A percentile compares a stretch with the other conserved stretches of the same genome.
Conservation (phyloP, 345 rosid species). For the Brassica incana region DNA sequence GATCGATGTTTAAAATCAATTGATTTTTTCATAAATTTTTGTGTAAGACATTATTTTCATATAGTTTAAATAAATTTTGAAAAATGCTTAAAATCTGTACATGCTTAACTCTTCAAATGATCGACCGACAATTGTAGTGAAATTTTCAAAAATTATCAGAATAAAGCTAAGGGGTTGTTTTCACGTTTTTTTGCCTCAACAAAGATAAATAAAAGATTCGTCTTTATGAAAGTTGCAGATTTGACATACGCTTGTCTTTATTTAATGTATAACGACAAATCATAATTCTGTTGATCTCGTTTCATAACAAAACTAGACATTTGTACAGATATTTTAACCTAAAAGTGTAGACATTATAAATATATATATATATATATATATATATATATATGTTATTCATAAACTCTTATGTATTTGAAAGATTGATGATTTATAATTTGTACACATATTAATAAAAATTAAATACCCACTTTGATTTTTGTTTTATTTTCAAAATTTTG, state of each 20-base stretch:
- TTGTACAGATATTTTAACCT: background rate
- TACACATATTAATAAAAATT: too few species aligned
- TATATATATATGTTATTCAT: background rate
- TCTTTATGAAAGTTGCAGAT: slow-evolving; percentile 29
- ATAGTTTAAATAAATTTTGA: background rate
- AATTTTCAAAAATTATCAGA: background rate
- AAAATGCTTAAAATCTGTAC: background rate
- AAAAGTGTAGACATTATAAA: background rate
- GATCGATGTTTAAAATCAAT: background rate
- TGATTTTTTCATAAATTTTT: background rate
- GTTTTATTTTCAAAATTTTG: too few species aligned
- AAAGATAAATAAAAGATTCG: background rate
- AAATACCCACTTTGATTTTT: too few species aligned
- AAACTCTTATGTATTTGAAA: background rate
- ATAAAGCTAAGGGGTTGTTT: slow-evolving; percentile 3
- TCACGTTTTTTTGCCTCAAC: slow-evolving; percentile 14
- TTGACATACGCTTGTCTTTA: slow-evolving; percentile 10
- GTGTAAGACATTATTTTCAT: background rate
- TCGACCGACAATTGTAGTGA: background rate
- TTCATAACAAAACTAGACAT: background rate
- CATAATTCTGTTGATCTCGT: background rate
- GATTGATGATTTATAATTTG: background rate
- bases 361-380: background rate
- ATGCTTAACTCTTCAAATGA: slow-evolving; percentile 7
- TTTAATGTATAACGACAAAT: background rate